Evolutionary conservation across 345 rosid species (phyloP).

Genomic region (Camelina hispida): DNA sequence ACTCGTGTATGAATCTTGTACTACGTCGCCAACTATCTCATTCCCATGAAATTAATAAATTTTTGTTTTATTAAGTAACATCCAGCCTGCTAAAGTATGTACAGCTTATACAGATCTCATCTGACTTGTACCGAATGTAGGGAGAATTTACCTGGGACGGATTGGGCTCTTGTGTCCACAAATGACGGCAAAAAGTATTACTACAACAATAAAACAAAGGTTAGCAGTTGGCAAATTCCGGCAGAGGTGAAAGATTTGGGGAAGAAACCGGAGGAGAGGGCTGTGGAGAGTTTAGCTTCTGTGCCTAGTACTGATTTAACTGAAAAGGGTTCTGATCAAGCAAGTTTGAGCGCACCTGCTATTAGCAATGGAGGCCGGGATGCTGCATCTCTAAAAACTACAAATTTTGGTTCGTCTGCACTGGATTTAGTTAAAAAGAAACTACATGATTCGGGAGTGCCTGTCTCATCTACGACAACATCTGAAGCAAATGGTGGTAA

Average conservation of each 20-base stretch:
- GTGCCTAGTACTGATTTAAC: constrained; percentile 49
- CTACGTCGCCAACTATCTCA: constrained; percentile 28
- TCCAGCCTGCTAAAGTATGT: constrained; percentile 18
- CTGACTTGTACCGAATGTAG: constrained; percentile 46
- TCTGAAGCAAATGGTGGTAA: constrained; percentile 73
- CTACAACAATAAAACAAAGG: constrained; percentile 91
- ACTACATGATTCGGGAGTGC: constrained; percentile 84
- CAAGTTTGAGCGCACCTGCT: constrained; percentile 79
- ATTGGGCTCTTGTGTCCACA: constrained; percentile 86
- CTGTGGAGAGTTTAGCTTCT: constrained; percentile 53
- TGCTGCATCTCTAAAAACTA: constrained; percentile 62
- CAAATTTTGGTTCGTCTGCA: constrained; percentile 74
- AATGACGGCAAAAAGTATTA: constrained; percentile 92
- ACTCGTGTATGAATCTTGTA: constrained; percentile 19
- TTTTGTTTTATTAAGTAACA: constrained; percentile 1
- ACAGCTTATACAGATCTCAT: constrained; percentile 6
- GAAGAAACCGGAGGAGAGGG: constrained; percentile 63
- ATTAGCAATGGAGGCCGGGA: constrained; percentile 86
- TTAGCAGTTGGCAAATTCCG: constrained; percentile 98
- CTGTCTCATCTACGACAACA: constrained; percentile 55
- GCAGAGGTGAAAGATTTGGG: constrained; percentile 74
- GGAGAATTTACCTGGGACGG: constrained; percentile 84
- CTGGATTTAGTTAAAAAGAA: constrained; percentile 90
- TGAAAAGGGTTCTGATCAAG: constrained; percentile 63
- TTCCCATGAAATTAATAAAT: constrained; percentile 8